Evolutionary conservation across 495 filamentous ascomycete genomes (phyloP).

Genomic region (Parathielavia appendiculata): DNA sequence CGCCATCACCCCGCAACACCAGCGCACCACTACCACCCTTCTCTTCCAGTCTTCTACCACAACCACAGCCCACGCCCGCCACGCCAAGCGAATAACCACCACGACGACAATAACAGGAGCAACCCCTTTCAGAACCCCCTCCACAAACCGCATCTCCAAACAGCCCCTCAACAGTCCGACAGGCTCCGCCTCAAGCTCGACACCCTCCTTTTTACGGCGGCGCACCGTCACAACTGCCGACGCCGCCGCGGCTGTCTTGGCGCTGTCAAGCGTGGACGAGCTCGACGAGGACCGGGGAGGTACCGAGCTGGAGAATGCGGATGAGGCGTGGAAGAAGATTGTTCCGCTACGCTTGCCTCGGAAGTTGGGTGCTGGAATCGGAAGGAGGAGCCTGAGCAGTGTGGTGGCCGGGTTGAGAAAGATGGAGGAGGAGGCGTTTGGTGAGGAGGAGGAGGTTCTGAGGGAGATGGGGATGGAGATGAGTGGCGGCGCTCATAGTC

Average conservation of each 20-base stretch:
- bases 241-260: conserved; percentile 31
- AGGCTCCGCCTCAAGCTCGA: conserved; percentile 45
- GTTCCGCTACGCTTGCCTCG: conserved; percentile 53
- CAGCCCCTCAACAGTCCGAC: conserved; percentile 34
- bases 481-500: conserved; percentile 8
- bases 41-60: conserved; percentile 23
- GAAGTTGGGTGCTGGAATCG: conserved; percentile 49
- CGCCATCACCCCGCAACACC: conserved; percentile 46
- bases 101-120: conserved; percentile 20
- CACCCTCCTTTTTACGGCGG: conserved; percentile 72
- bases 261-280: conserved; percentile 39
- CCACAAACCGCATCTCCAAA: conserved; percentile 22
- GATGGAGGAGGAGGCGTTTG: conserved; percentile 69
- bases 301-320: conserved; percentile 22
- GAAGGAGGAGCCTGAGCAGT: conserved; percentile 68
- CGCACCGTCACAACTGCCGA: neutral
- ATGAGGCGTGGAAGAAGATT: conserved; percentile 37
- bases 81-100: conserved; percentile 39
- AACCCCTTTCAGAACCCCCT: conserved; percentile 40
- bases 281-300: conserved; percentile 34
- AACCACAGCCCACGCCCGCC: conserved; percentile 36
- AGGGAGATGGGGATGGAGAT: conserved; percentile 74
- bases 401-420: conserved; percentile 72
- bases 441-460: conserved; percentile 79
- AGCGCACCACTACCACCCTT: conserved; percentile 55